Base-by-base conservation (phyloP, 148 eudicot genomes). In the Linanthus parryae region DNA sequence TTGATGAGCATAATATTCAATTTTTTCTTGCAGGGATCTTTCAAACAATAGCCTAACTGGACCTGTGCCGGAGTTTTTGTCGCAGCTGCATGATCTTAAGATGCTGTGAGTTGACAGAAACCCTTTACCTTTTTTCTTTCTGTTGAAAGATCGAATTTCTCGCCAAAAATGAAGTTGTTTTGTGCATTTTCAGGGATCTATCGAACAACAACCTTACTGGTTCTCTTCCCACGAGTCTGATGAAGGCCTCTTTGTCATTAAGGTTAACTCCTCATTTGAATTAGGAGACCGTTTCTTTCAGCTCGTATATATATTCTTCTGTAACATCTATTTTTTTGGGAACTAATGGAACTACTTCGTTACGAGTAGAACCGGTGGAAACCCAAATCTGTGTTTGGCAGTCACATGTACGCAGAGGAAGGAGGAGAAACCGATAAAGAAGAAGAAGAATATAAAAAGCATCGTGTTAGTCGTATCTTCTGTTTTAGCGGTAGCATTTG, bases 401-500 rank as follows among this genome's bases (percentile, higher is more conserved):
- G 13, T 1, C 35, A 2, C 43, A 2, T 22, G 44, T 3, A 19
- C 22, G 15, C 20, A 8, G 7, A 28, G 2, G 13, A 48, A 48
- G 52, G 28, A 26, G 35, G 23, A 52, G 56, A n/a, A n/a, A n/a
- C n/a, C n/a, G n/a, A n/a, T n/a, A n/a, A 52, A 52, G 21, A 61
- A 56, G 17, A n/a, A n/a, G n/a, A n/a, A n/a, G n/a, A n/a, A n/a
- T n/a, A 54, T 12, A 7, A 2, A 19, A 16, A 14, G 49, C 26
- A 34, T 29, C 57, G 43, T 55, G 17, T 14, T 69, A 20, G 68
- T 59, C 15, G 65, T 65, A 18, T 45, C 54, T 21, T 34, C 28
- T 42, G 54, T 15, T 43, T 49, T 58, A 33, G 46, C 38, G 15
- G 19, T 54, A n/a, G 58, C 45, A 53, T 16, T 58, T 41, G 17